Base-by-base conservation (phyloP, 306 rosid species). In the Hylodesmum podocarpum region DNA sequence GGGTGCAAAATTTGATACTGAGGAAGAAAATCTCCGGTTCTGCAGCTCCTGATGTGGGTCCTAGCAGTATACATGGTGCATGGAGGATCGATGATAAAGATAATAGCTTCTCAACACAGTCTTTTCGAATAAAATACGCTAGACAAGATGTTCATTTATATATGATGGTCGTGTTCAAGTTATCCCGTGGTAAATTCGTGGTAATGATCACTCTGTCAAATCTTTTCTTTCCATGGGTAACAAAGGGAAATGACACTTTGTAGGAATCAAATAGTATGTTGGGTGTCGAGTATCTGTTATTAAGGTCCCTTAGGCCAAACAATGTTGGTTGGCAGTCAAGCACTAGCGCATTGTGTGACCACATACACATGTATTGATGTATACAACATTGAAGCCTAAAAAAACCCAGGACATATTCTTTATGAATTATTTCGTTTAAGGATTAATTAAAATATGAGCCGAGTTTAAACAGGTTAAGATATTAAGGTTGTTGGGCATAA, bases 61-160 rank as follows among this genome's bases (percentile, higher is more conserved):
- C 79, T 50, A 73, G 85, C 78, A 77, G 21, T 61, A 53, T 73
- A 59, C 34, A 79, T 79, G 97, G 98, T 54, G 89, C 69, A 73
- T 94, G 98, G 98, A 86, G 86, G 89, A 89, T 94, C 77, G 92
- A 94, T 73, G 95, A 94, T 74, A 84, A 84, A 29, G 97, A 94
- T 83, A 86, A 90, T 78, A 94, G 98, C 86, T 92, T 95, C 89
- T 90, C 97, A 33, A 90, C 97, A 22, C 97, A 80, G 83, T 93
- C 97, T 57, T 95, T 95, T 78, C 89, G 89, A 81, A 88, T 95
- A 84, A 92, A 90, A 78, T 95, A 95, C 54, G 96, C 97, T 6
- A 90, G 89, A 72, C 96, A 95, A 83, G 99, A 95, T 55, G 77
- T 90, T 80, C 86, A 88, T 76, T 88, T 95, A 80, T 88, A 92